Conservation (phyloP, 352 stramenopile genomes). For the Phytophthora brassicae region DNA sequence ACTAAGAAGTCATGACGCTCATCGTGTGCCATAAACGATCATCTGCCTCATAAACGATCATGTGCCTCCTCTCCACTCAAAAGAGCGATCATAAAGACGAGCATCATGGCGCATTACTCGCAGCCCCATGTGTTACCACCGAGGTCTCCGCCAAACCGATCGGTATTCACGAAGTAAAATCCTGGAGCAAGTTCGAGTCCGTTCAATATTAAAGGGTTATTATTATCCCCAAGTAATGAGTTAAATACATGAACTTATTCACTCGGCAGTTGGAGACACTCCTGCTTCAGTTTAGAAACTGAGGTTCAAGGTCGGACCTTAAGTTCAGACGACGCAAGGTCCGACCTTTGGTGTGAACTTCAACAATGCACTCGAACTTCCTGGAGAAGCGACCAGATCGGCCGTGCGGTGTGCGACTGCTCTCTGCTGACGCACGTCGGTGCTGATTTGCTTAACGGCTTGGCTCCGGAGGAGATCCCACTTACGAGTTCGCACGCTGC, state of each 20-base stretch:
- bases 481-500: background rate
- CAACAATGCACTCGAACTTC: constrained; percentile 8
- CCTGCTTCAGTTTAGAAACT: background rate
- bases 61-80: background rate
- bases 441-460: constrained; percentile 21
- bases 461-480: constrained; percentile 7
- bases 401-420: constrained; percentile 12
- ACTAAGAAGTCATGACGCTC: constrained; percentile 27
- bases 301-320: constrained; percentile 23
- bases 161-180: background rate
- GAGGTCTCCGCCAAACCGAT: constrained; percentile 18
- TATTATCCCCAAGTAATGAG: too few relatives aligned
- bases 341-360: constrained; percentile 21
- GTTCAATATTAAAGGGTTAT: too few relatives aligned
- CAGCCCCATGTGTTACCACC: constrained; percentile 25
- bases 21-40: background rate
- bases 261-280: background rate
- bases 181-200: too few relatives aligned
- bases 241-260: too few relatives aligned
- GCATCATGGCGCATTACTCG: constrained; percentile 24
- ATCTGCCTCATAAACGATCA: too few relatives aligned
- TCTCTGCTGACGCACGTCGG: constrained; percentile 21
- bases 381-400: constrained; percentile 5
- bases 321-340: constrained; percentile 19
- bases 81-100: constrained; percentile 31